Evolutionary conservation across 257 asterid genomes (phyloP).

Genomic region (Eucommia ulmoides): DNA sequence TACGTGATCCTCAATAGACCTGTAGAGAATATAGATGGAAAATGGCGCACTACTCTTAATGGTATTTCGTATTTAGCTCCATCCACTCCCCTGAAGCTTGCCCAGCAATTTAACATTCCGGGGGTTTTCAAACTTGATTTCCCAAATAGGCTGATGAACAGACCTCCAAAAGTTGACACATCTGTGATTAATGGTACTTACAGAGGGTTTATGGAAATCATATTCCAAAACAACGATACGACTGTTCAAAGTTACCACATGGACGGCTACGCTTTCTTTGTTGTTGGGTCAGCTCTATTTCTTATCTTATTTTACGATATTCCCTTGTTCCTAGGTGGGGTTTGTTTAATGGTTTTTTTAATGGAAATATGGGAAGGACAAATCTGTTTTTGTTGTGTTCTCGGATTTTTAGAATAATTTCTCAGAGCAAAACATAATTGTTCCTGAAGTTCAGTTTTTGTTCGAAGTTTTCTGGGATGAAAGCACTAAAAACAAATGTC

Average conservation of each 20-base stretch:
- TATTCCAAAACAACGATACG: slow-evolving; percentile 80
- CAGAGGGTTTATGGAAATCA: slow-evolving; percentile 85
- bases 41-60: slow-evolving; percentile 68
- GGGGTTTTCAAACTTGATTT: slow-evolving; percentile 90
- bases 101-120: slow-evolving; percentile 55
- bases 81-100: slow-evolving; percentile 74
- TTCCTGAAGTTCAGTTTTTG: too few species aligned
- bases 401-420: too few species aligned
- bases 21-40: slow-evolving; percentile 64
- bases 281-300: slow-evolving; percentile 80
- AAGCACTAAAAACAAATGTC: too few species aligned
- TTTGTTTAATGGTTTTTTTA: neutral
- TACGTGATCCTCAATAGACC: slow-evolving; percentile 71
- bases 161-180: slow-evolving; percentile 68
- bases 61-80: slow-evolving; percentile 78
- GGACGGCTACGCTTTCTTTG: slow-evolving; percentile 84
- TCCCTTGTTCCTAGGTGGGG: neutral
- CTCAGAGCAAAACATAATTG: too few species aligned
- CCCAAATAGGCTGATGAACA: slow-evolving; percentile 64
- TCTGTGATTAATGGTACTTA: slow-evolving; percentile 76
- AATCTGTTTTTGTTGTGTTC: too few species aligned
- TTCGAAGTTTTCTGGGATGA: too few species aligned
- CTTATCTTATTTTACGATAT: too few species aligned
- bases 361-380: too few species aligned
- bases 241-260: slow-evolving; percentile 79